These are phyloP conservation scores for Arachnomyces sp. DNA, from an alignment of 2,329 filamentous ascomycete genomes.

Conservation along the genomic window DNA sequence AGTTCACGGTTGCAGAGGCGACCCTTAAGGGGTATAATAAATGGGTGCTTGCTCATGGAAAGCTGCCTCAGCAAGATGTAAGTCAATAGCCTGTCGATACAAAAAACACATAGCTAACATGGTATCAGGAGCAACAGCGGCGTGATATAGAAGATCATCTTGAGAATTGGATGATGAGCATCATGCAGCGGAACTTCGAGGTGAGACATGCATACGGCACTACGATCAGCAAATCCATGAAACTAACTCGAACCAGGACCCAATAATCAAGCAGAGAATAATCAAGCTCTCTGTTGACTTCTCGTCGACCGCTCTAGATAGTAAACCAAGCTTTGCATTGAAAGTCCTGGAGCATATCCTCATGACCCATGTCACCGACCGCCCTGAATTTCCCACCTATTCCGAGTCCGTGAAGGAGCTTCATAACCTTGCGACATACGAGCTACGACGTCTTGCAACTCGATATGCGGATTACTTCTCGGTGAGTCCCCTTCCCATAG, in stretches of 20 bases:
- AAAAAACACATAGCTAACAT: constrained; percentile 6
- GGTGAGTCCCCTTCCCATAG: constrained; percentile 35
- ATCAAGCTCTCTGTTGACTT: constrained; percentile 77
- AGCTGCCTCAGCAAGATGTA: constrained; percentile 43
- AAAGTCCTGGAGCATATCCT: constrained; percentile 87
- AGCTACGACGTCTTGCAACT: constrained; percentile 78
- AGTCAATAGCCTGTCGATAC: constrained; percentile 9
- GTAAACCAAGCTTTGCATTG: constrained; percentile 71
- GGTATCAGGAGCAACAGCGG: constrained; percentile 28
- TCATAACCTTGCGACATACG: constrained; percentile 73
- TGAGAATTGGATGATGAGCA: constrained; percentile 33
- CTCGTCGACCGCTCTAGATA: constrained; percentile 70
- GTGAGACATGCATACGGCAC: constrained; percentile 16
- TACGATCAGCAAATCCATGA: neutral
- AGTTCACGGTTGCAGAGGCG: constrained; percentile 82
- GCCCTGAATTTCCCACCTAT: constrained; percentile 62
- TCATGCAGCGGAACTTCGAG: constrained; percentile 34
- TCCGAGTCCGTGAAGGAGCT: constrained; percentile 86
- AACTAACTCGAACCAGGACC: constrained; percentile 49
- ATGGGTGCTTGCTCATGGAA: constrained; percentile 55
- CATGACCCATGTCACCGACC: constrained; percentile 66
- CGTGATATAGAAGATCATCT: constrained; percentile 30
- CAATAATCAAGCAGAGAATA: constrained; percentile 70
- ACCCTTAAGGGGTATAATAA: constrained; percentile 81
- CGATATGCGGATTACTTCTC: constrained; percentile 88